Evolutionary conservation across 306 rosid species (phyloP), one percentile per base, ranked within the genome.

Genomic region (Ziziphus jujuba): DNA sequence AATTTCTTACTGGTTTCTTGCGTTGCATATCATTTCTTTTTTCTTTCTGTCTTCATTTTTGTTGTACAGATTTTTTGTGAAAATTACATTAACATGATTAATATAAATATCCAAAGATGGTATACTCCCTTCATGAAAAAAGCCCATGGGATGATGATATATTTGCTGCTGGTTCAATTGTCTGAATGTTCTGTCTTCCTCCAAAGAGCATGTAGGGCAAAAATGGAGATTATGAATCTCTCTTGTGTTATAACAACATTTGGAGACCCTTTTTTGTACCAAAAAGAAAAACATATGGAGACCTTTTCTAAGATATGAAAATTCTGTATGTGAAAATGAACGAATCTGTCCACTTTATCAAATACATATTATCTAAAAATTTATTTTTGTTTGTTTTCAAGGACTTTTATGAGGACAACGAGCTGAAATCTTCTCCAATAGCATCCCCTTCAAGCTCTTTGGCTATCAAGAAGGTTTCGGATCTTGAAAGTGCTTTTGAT

Each of bases 351-450:
- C 65, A 16, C 22, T 65, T 16, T 9, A 10, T 48, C 40, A 64
- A 20, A 61, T 23, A 13, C 36, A 35, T 59, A 69, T 62, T 54
- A 59, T 66, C 66, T 50, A 17, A 57, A 76, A 64, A 33, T 56
- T 58, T 58, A 61, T 56, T 28, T 50, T 14, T 63, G 28, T 63
- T 65, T 31, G 52, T 68, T 57, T 48, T 22, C 3, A 74, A 95
- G 99, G 87, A 84, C 50, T 75, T 63, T 40, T 21, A 38, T 25
- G 87, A 74, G 61, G 87, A 84, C 68, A 85, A 70, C 55, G 79
- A 72, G 54, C 55, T 38, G 19, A 59, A 28, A 44, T 75, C 82
- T 67, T 82, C 96, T 79, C 85, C 84, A 34, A 63, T 69, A 22
- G 52, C 59, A 70, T 84, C 89, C 63, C 90, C 90, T 48, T 75